These are phyloP conservation scores for Agastache rugosa DNA, from an alignment of 257 asterid genomes.

Conservation along the genomic window DNA sequence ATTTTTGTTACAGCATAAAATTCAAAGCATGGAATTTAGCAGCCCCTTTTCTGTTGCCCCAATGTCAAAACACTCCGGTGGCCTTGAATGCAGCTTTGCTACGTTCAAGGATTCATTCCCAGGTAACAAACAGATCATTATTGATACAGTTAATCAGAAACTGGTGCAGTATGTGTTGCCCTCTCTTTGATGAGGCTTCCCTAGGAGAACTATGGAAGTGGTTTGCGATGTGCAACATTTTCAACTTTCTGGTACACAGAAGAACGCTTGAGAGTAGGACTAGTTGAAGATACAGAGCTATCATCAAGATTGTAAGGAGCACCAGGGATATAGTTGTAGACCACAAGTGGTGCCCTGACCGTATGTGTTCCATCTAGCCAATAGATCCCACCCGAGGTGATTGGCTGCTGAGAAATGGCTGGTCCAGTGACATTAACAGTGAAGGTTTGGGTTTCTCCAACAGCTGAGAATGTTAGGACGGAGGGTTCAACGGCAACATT, in stretches of 20 bases:
- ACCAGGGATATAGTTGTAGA: constrained; percentile 40
- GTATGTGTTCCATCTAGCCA: constrained; percentile 45
- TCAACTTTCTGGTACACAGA: constrained; percentile 30
- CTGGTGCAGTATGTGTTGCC: background rate
- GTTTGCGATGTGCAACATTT: constrained; percentile 29
- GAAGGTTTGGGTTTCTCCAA: constrained; percentile 56
- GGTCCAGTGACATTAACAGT: constrained; percentile 50
- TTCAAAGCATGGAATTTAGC: background rate
- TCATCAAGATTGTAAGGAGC: constrained; percentile 37
- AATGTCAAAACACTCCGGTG: background rate
- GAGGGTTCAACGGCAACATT: constrained; percentile 45
- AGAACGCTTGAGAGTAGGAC: background rate
- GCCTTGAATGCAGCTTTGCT: background rate
- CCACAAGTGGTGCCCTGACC: constrained; percentile 54
- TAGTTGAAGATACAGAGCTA: background rate
- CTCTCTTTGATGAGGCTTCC: too few species aligned
- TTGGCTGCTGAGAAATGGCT: constrained; percentile 44
- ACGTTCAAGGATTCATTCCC: constrained; percentile 2
- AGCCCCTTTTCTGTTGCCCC: background rate
- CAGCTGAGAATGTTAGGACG: constrained; percentile 44
- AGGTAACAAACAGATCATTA: background rate
- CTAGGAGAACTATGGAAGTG: constrained; percentile 27
- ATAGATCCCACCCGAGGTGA: constrained; percentile 43
- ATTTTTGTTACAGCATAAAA: background rate
- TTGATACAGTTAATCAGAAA: background rate